Conservation (phyloP, 1,284 basidiomycete species). For the Irpex rosettiformis region DNA sequence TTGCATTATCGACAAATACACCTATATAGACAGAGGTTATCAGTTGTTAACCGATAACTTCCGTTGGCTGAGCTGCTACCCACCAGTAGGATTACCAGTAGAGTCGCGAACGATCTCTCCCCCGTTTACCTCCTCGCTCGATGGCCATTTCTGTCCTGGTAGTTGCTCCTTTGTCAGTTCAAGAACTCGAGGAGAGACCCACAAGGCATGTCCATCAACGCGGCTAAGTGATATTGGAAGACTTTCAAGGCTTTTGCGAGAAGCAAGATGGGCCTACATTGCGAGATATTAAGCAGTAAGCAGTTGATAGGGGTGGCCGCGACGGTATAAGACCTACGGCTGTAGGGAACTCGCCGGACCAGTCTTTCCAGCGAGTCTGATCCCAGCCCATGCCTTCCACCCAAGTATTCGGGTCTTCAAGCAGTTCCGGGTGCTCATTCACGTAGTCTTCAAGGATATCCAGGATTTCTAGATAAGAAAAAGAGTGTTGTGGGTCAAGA, state of each 20-base stretch:
- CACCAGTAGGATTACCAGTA: conserved; percentile 70
- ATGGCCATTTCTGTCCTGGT: conserved; percentile 30
- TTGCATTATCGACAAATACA: conserved; percentile 72
- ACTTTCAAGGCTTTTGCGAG: conserved; percentile 59
- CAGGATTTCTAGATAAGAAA: conserved; percentile 54
- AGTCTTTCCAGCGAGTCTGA: conserved; percentile 72
- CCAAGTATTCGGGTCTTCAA: conserved; percentile 58
- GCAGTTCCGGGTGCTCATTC: conserved; percentile 49
- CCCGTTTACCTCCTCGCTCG: conserved; percentile 63
- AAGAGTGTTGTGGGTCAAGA: neutral
- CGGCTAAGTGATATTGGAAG: conserved; percentile 69
- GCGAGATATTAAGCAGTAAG: no score
- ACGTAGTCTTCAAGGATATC: conserved; percentile 63
- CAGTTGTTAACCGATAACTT: neutral
- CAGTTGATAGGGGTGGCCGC: neutral
- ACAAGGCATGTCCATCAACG: conserved; percentile 82
- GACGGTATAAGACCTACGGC: conserved; percentile 48
- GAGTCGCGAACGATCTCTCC: conserved; percentile 72
- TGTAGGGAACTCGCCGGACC: conserved; percentile 64
- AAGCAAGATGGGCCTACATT: conserved; percentile 50
- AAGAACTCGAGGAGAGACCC: conserved; percentile 76
- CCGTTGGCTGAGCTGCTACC: no score
- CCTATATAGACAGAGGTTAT: conserved; percentile 34
- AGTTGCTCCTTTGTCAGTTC: conserved; percentile 39
- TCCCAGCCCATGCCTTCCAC: conserved; percentile 92